Base-by-base conservation (phyloP, 352 stramenopile genomes). In the Pythium apleroticum region DNA sequence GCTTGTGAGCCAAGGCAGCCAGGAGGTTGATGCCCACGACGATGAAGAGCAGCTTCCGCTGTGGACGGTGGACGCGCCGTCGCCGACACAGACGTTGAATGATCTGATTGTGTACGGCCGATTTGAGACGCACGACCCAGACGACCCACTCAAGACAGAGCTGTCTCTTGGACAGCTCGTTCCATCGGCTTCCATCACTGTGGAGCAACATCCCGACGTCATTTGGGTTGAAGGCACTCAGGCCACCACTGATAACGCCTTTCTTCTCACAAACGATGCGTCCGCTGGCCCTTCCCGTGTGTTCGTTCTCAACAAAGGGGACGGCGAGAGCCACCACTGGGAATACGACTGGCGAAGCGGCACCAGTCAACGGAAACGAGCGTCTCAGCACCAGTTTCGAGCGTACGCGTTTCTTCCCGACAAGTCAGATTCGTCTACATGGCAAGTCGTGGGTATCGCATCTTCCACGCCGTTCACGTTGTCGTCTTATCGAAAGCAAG, bases 321-420 rank as follows among this genome's bases (percentile, higher is more conserved):
- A 78, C 45, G 74, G 77, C 49, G 71, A 82, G 43, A 71, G 63
- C 57, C 60, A 73, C 45, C 75, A 78, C 45, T 86, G 77, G 77
- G 68, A 82, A 59, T 86, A 86, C 68, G 72, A 80, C 66, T 86
- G 75, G 75, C 78, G 80, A 24, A 86, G 75, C 61, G 77, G 77
- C 35, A 80, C 73, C 22, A 83, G 75, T 56, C 75, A 83, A 54
- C 64, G 75, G 22, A 71, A 81, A 54, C 75, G 78, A 17, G 70
- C 72, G 1, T 63, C 60, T 1, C 65, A 68, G 46, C 78, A 87
- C 65, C 56, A 76, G 41, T 76, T 87, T 31, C 72, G 75, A 28
- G 74, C 71, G 5, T 84, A 80, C 43, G 69, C 76, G 11, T 73
- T 87, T 41, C 39, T 66, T 0, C 56, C 60, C 4, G 53, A 66